Percentiles rank a stretch among this genome's conserved stretches.
Conservation (phyloP, 192 early-diverging fungal species). For the Gaertneriomyces sp. region DNA sequence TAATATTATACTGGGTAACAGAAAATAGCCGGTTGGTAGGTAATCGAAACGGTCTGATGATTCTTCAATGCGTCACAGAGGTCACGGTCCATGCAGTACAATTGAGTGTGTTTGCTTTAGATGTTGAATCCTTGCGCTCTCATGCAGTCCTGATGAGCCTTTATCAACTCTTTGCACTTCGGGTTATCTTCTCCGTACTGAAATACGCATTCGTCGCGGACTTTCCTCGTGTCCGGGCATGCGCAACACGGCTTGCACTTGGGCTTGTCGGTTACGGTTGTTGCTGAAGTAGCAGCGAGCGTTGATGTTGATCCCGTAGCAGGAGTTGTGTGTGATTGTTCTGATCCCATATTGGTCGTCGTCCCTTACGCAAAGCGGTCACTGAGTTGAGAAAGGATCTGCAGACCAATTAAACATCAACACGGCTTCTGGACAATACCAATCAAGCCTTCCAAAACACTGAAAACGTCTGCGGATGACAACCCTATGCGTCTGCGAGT, state of each 20-base stretch:
- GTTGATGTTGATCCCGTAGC: conserved; percentile 2
- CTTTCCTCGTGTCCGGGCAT: conserved; percentile 92
- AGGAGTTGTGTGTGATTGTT: not conserved
- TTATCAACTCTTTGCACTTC: conserved; percentile 82
- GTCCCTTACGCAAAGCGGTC: not conserved
- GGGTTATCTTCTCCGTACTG: conserved; percentile 68
- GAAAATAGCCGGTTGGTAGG: no score
- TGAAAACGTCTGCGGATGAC: no score
- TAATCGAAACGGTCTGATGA: no score
- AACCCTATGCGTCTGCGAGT: no score
- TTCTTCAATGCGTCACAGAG: no score
- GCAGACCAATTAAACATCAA: no score
- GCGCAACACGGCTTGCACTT: conserved; percentile 91
- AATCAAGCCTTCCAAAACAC: no score
- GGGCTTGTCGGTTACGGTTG: conserved; percentile 26
- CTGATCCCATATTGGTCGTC: not conserved
- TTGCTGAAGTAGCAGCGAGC: not conserved
- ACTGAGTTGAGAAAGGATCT: no score
- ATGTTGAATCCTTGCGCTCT: conserved; percentile 92
- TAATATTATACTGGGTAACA: no score
- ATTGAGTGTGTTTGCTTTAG: conserved; percentile 2
- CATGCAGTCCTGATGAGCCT: conserved; percentile 86
- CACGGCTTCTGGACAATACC: no score
- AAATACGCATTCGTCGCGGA: conserved; percentile 85
- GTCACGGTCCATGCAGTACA: no score